A percentile compares a stretch with the other conserved stretches of the same genome.
These are phyloP conservation scores for Aspergillus pseudoviridinutans DNA, from an alignment of 2,329 filamentous ascomycete genomes.

Conservation along the genomic window DNA sequence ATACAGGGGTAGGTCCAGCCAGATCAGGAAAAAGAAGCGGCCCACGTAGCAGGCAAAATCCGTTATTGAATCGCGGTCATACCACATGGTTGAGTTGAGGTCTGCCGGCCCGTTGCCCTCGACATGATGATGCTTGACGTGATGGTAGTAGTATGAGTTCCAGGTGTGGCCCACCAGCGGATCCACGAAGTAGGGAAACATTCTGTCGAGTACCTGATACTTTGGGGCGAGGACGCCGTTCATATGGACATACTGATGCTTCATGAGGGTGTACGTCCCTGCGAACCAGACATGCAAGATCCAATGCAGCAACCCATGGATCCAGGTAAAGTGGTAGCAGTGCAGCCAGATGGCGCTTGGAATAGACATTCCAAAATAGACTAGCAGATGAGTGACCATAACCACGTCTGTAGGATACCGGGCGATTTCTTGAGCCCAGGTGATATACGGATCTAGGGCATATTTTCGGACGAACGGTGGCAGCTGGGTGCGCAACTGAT, in stretches of 20 bases:
- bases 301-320: constrained; percentile 64
- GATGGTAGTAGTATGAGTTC: constrained; percentile 82
- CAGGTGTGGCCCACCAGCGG: constrained; percentile 79
- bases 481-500: constrained; percentile 37
- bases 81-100: constrained; percentile 70
- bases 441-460: constrained; percentile 58
- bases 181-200: constrained; percentile 70
- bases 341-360: constrained; percentile 63
- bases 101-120: constrained; percentile 76
- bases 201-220: constrained; percentile 55
- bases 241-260: constrained; percentile 81
- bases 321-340: constrained; percentile 62
- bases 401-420: constrained; percentile 69
- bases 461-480: constrained; percentile 42
- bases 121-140: constrained; percentile 81
- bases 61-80: constrained; percentile 64
- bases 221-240: constrained; percentile 62
- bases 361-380: constrained; percentile 66
- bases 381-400: constrained; percentile 70
- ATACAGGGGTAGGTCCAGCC: constrained; percentile 71
- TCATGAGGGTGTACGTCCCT: constrained; percentile 73
- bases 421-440: constrained; percentile 53
- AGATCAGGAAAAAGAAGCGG: constrained; percentile 69
- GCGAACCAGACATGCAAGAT: constrained; percentile 65
- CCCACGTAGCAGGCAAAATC: constrained; percentile 68